Base-by-base conservation (phyloP, 176 grass and related monocot genomes). In the Eleusine indica region DNA sequence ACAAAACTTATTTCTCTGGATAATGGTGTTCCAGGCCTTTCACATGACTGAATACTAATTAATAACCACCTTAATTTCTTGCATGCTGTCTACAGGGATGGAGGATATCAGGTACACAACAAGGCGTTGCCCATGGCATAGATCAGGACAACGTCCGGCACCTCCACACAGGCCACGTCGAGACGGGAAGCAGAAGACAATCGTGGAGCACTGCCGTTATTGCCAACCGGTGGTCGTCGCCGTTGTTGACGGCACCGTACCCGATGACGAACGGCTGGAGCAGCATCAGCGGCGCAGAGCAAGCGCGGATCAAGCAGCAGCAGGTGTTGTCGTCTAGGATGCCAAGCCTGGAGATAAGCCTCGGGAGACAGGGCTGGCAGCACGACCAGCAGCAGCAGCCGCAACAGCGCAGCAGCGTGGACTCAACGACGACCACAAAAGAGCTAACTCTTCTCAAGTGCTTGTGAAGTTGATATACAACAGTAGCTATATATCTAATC, bases 361-460 rank as follows among this genome's bases (percentile, higher is more conserved):
- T 99, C 21, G 96, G 96, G 69, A 88, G 93, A 64, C 89, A 92
- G 38, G 93, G 86, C n/a, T 96, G 93, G 93, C 91, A 99, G 70
- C 85, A 82, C 7, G 41, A 80, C 13, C 53, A 88, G 18, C 70
- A 78, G 2, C 53, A 58, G 0, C 79, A 7, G 57, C 66, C 58
- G 82, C 76, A 80, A 30, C 74, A 83, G 80, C 77, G 44, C 71
- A 63, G 76, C 35, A 73, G 18, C 53, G 16, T 57, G 53, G 53
- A 57, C 53, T 18, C 14, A 15, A 57, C 6, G 18, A 21, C 16
- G 53, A 56, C 65, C 19, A 72, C 82, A 3, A 92, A 92, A 53
- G 93, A 92, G 39, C 88, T 85, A 78, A 88, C 85, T 18, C 82
- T 98, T 52, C 87, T 93, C 52, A 56, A 47, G 44, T 47, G 44